Percentiles rank a stretch among this genome's conserved stretches.
Conservation (phyloP, 225 moss, liverwort and hornwort species). For the Polytrichum commune region DNA sequence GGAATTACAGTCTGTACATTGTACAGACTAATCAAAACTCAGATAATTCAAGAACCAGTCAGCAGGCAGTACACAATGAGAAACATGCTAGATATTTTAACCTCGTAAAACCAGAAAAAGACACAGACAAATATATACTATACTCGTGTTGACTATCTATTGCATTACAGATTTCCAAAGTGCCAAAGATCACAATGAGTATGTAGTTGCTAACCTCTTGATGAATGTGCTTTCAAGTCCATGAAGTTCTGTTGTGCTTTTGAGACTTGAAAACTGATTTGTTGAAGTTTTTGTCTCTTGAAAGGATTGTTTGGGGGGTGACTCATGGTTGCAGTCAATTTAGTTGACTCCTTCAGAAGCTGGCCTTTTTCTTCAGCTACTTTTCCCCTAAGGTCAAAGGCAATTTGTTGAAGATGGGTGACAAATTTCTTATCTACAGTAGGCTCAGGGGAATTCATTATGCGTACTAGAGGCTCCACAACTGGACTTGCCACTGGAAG, state of each 20-base stretch:
- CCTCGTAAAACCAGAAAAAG: neutral
- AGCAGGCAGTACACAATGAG: too few relatives aligned
- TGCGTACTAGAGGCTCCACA: neutral
- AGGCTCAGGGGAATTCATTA: neutral
- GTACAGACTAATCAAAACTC: too few relatives aligned
- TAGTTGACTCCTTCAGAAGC: neutral
- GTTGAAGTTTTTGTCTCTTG: conserved; percentile 4
- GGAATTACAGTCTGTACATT: too few relatives aligned
- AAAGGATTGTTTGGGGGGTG: conserved; percentile 9
- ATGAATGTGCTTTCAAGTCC: neutral
- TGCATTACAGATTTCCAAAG: too few relatives aligned
- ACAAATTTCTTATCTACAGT: conserved; percentile 5
- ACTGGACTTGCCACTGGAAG: neutral
- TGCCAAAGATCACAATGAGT: neutral
- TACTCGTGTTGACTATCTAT: neutral
- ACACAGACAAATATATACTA: neutral
- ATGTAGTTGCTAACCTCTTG: neutral
- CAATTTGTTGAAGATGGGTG: conserved; percentile 5
- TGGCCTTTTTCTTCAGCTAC: neutral
- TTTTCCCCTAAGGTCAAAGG: neutral
- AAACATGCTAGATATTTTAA: too few relatives aligned
- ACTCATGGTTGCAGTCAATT: neutral
- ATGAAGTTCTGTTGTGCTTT: neutral
- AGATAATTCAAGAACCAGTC: too few relatives aligned
- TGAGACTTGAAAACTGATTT: neutral